Percentiles rank a stretch among this genome's conserved stretches.
phyloP scores from a whole-genome alignment of 441 rosid species.

The Erysimum pusillum region DNA sequence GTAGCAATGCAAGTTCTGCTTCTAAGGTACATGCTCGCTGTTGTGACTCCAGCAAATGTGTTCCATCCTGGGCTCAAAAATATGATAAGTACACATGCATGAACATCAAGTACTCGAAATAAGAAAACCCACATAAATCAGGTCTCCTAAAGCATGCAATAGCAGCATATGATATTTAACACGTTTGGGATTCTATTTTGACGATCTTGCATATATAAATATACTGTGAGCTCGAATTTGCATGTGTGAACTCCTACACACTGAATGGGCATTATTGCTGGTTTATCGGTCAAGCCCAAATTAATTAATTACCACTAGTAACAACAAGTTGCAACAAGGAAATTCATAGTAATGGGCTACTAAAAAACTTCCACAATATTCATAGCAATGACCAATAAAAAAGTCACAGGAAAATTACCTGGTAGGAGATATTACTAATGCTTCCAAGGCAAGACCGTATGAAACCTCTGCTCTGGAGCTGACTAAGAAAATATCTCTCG shows the following conservation, averaged over 20 bases:
- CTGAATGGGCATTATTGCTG: conserved; percentile 11
- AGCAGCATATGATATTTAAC: neutral
- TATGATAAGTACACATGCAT: conserved; percentile 27
- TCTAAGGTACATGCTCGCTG: conserved; percentile 91
- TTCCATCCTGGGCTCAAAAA: conserved; percentile 62
- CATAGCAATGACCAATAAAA: conserved; percentile 12
- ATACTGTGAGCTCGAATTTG: neutral
- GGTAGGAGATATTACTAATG: conserved; percentile 75
- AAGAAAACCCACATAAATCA: conserved; percentile 26
- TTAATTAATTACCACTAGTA: neutral
- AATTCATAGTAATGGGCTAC: conserved; percentile 3
- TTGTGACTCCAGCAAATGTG: conserved; percentile 77
- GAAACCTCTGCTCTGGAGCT: conserved; percentile 97
- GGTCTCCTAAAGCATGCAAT: neutral
- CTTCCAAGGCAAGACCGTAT: conserved; percentile 77
- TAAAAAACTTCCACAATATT: neutral
- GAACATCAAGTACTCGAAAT: conserved; percentile 17
- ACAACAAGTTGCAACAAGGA: conserved; percentile 26
- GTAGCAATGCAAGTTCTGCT: conserved; percentile 84
- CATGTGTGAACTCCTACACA: conserved; percentile 10
- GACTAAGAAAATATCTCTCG: conserved; percentile 87
- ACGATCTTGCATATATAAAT: conserved; percentile 1
- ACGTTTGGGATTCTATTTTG: conserved; percentile 13
- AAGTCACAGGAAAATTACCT: conserved; percentile 58
- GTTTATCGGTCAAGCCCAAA: conserved; percentile 19